Base-by-base conservation (phyloP, 805 yeast genomes). In the Wickerhamiella galacta region DNA sequence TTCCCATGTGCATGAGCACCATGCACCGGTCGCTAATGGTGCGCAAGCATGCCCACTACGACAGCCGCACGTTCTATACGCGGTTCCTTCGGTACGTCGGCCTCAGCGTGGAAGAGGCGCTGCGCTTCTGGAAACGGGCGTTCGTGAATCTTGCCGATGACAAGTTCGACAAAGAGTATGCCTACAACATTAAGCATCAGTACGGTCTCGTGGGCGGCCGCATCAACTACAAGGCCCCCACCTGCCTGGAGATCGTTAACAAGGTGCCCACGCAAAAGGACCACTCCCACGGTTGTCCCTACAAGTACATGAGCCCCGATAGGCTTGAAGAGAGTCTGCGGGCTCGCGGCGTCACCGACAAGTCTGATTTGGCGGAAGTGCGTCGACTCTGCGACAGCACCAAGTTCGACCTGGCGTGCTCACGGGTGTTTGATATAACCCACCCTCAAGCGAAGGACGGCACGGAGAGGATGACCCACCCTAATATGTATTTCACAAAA, bases 201-300 rank as follows among this genome's bases (percentile, higher is more conserved):
- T 90, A 87, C 52, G 99, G 96, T 31, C 61, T 81, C 37, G 95
- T 81, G 56, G 99, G 98, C 44, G 75, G 76, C 9, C 61, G 94
- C 39, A 76, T 72, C 46, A 79, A 82, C 45, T 83, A 82, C 55
- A 69, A 70, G 46, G 93, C 96, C 3, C 69, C 77, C 75, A 78
- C 75, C 49, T 90, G 95, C 59, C 68, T 71, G 25, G 72, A 75
- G 2, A 81, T 90, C 26, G 54, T 81, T 37, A 63, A 71, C 18
- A 74, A 74, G 43, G 81, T 82, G 6, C 67, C 73, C 41, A 83
- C 93, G 0, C 60, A 61, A 8, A 57, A 63, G 29, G 62, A 66
- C 26, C 93, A 85, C 43, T 67, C 59, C 38, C 95, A 87, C 50
- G 98, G 98, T 2, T 87, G 96, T 54, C 95, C 96, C 4, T 90